phyloP scores from a whole-genome alignment of 192 early-diverging fungal species.

The Cladochytrium replicatum region DNA sequence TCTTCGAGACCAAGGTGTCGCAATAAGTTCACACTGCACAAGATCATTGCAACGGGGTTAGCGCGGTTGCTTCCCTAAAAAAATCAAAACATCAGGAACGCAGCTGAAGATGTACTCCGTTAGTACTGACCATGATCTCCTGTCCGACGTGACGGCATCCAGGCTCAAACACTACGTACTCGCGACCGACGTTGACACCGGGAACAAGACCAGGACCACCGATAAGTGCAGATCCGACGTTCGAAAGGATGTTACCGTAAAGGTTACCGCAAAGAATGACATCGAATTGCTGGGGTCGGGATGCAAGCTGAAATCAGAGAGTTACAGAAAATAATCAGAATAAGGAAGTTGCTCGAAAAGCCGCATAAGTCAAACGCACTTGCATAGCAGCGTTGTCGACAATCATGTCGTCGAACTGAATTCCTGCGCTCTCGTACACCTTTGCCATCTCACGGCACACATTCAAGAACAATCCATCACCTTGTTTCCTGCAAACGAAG shows the following conservation, averaged over 20 bases:
- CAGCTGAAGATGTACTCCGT: too few relatives aligned
- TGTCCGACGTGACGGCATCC: constrained; percentile 96
- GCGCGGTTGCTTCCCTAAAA: constrained; percentile 80
- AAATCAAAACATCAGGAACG: not conserved
- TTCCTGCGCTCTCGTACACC: constrained; percentile 77
- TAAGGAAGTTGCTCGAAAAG: not conserved
- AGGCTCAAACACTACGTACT: constrained; percentile 97
- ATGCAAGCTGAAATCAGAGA: constrained; percentile 53
- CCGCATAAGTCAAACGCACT: constrained; percentile 1
- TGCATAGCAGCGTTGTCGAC: constrained; percentile 99
- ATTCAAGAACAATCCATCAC: constrained; percentile 95
- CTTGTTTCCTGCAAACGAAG: constrained; percentile 64
- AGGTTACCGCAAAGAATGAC: constrained; percentile 99
- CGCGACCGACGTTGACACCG: constrained; percentile 94
- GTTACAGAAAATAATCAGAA: not conserved
- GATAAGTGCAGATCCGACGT: constrained; percentile 93
- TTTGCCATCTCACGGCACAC: constrained; percentile 93
- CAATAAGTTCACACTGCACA: constrained; percentile 92
- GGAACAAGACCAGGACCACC: constrained; percentile 94
- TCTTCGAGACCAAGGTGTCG: constrained; percentile 85
- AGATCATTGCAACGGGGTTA: constrained; percentile 89
- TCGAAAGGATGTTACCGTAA: constrained; percentile 98
- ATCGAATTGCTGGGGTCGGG: constrained; percentile 95
- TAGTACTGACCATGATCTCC: constrained; percentile 74
- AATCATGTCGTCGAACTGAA: constrained; percentile 98